Evolutionary conservation across 768 basidiomycete species (phyloP), one percentile per base, ranked within the genome.

Genomic region (Phanerochaete sordida): DNA sequence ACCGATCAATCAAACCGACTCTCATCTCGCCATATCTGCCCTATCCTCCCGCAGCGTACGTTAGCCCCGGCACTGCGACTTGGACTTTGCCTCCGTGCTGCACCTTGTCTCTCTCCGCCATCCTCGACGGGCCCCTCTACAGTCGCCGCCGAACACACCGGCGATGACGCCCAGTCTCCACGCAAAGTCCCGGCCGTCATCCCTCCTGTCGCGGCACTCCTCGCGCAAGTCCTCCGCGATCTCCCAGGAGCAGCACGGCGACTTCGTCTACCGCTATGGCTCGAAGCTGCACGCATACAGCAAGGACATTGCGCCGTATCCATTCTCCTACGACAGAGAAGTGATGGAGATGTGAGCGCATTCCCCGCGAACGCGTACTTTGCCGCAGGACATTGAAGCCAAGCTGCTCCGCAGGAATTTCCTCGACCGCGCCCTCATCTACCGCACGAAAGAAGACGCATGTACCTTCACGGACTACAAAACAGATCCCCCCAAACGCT

Each of bases 261-360:
- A 54, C 27, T 88, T 87, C 67, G 66, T 79, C 43, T 69, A 73
- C 64, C 88, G 85, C 64, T 69, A 85, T 66, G 88, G 88, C 45
- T 81, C 80, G 47, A 77, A 77, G 55, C 84, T 86, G 61, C 89
- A 90, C 68, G 77, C 81, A 19, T 85, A 84, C 68, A 84, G 86
- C 64, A 80, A 77, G 39, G 86, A 88, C 68, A 89, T 90, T 73
- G 90, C 87, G 2, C 90, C 88, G 1, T 91, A 91, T 74, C 90
- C 90, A 0, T 68, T 88, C 33, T 86, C 83, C 26, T 90, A 90
- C 70, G 84, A 89, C 69, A 79, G 78, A 56, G 74, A 84, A 48
- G 75, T 88, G 56, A 73, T 90, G 44, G 88, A 90, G 66, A 72
- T 88, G 89, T 90, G 70, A 67, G 84, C 77, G 16, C 31, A 49